These are phyloP conservation scores for Phytomonas sp. DNA, from an alignment of 208 protist genomes.

Conservation along the genomic window DNA sequence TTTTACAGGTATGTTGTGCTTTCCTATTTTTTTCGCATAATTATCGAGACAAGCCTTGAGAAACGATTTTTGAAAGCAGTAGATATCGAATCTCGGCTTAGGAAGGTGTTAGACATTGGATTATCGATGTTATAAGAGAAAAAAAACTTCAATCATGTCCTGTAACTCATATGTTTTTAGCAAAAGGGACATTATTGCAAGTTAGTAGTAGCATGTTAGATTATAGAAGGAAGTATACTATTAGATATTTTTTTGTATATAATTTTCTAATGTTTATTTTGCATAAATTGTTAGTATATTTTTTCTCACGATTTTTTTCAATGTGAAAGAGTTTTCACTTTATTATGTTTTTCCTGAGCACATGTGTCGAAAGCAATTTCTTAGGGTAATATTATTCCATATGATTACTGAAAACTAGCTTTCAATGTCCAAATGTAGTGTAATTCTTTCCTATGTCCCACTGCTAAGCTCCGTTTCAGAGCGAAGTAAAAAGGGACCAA, in stretches of 20 bases:
- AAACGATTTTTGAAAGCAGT: not conserved
- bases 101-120: not conserved
- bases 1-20: not conserved
- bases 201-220: not conserved
- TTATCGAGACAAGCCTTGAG: not conserved
- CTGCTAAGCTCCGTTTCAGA: conserved; percentile 8
- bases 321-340: not conserved
- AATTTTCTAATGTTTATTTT: not conserved
- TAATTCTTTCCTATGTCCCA: not conserved
- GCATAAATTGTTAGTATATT: conserved; percentile 6
- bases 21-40: not conserved
- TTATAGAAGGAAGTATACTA: not conserved
- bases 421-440: not conserved
- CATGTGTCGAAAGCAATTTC: not conserved
- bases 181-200: conserved; percentile 1
- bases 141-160: not conserved
- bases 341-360: conserved; percentile 2
- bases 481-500: not conserved
- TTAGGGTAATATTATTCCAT: not conserved
- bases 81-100: not conserved
- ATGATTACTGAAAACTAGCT: not conserved
- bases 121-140: not conserved
- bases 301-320: conserved; percentile 2
- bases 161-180: not conserved
- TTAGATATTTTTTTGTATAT: conserved; percentile 7